A percentile compares a stretch with the other conserved stretches of the same genome.
Evolutionary conservation across 176 grass and related monocot genomes (phyloP).

Genomic region (Coix lacrymajobi): DNA sequence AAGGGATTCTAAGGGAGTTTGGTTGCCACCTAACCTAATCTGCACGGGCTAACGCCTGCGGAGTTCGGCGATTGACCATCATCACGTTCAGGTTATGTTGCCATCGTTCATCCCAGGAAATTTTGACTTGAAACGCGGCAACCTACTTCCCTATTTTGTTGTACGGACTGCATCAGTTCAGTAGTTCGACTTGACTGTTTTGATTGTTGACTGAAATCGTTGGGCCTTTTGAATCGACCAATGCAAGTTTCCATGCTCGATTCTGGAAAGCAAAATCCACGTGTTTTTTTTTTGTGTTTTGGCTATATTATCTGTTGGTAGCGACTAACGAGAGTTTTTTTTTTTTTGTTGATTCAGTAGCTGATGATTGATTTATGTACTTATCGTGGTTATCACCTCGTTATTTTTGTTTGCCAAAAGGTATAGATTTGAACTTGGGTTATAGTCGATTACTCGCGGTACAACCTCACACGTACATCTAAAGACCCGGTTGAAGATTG

Average conservation of each 20-base stretch:
- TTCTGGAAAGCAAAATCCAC: background rate
- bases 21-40: background rate
- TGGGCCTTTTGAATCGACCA: background rate
- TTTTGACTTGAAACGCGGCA: slow-evolving; percentile 4
- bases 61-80: background rate
- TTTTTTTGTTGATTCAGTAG: no score
- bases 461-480: no score
- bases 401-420: no score
- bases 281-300: background rate
- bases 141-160: background rate
- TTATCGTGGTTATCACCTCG: no score
- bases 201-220: background rate
- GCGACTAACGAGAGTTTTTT: no score
- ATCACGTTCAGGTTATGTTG: background rate
- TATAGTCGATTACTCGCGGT: no score
- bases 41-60: background rate
- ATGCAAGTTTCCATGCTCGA: background rate
- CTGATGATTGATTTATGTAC: no score
- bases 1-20: background rate
- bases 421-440: no score
- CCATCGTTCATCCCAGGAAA: background rate
- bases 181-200: background rate
- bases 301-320: no score
- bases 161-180: background rate
- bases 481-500: no score